Evolutionary conservation across 2,329 filamentous ascomycete species (phyloP).

Genomic region (Pseudocercospora musae): DNA sequence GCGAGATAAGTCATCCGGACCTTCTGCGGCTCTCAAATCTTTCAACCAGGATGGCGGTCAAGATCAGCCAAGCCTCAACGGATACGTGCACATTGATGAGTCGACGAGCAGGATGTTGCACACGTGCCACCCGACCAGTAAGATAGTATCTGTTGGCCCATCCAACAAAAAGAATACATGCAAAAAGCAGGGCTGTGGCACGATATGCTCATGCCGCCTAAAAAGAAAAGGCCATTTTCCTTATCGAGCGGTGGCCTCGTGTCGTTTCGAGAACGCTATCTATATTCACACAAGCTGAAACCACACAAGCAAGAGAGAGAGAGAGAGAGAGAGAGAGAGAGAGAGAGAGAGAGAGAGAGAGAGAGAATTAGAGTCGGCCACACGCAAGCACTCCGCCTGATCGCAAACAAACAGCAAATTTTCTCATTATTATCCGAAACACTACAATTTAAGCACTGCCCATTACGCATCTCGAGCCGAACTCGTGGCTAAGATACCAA

Average conservation of each 20-base stretch:
- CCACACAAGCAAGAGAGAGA: too few species aligned
- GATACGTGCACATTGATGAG: slow-evolving; percentile 7
- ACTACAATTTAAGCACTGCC: slow-evolving; percentile 11
- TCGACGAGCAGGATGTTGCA: not conserved
- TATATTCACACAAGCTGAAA: too few species aligned
- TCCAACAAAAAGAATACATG: not conserved
- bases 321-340: too few species aligned
- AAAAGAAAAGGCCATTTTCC: slow-evolving; percentile 6
- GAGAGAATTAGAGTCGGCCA: too few species aligned
- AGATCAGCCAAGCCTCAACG: slow-evolving; percentile 8
- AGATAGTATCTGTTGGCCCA: not conserved
- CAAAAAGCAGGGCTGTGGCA: slow-evolving; percentile 6
- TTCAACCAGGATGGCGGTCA: not conserved
- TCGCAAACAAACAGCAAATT: not conserved
- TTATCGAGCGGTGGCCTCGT: not conserved
- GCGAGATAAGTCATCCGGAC: slow-evolving; percentile 6
- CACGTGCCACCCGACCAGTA: not conserved
- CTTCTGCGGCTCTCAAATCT: slow-evolving; percentile 7
- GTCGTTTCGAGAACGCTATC: too few species aligned
- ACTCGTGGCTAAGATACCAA: slow-evolving; percentile 9
- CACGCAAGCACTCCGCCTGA: not conserved
- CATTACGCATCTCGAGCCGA: slow-evolving; percentile 5
- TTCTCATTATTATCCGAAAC: not conserved
- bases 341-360: too few species aligned
- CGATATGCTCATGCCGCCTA: not conserved